phyloP scores from a whole-genome alignment of 139 green algal species.

The Asterochloris erici region DNA sequence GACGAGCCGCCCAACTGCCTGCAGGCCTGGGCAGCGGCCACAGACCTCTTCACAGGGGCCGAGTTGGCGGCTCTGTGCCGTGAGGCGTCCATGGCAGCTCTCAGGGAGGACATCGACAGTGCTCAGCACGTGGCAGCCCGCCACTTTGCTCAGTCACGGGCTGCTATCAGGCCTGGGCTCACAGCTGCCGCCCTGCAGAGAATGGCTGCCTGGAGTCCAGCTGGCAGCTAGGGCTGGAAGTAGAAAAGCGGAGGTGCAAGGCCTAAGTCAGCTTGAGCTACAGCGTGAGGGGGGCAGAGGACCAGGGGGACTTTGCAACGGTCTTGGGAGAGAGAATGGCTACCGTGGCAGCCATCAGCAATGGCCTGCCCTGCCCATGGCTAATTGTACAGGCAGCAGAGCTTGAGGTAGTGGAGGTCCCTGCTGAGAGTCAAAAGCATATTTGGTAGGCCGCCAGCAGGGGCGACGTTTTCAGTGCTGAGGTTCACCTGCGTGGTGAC shows the following conservation, averaged over 20 bases:
- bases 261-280: background rate
- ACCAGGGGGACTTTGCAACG: background rate
- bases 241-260: background rate
- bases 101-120: conserved; percentile 65
- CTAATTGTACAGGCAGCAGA: no score
- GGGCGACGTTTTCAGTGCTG: no score
- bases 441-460: no score
- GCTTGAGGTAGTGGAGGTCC: no score
- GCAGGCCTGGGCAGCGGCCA: conserved; percentile 38
- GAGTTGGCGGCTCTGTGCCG: conserved; percentile 71
- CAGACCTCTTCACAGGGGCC: conserved; percentile 59
- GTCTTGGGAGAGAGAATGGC: background rate
- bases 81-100: conserved; percentile 77
- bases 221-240: background rate
- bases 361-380: background rate
- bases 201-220: background rate
- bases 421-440: no score
- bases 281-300: background rate
- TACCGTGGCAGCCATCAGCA: background rate
- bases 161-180: background rate
- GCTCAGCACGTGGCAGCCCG: background rate
- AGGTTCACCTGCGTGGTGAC: no score
- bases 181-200: background rate
- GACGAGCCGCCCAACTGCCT: conserved; percentile 4
- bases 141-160: conserved; percentile 4